Percentiles rank a stretch among this genome's conserved stretches.
Conservation (phyloP, 805 yeast species). For the Saturnispora saitoi region DNA sequence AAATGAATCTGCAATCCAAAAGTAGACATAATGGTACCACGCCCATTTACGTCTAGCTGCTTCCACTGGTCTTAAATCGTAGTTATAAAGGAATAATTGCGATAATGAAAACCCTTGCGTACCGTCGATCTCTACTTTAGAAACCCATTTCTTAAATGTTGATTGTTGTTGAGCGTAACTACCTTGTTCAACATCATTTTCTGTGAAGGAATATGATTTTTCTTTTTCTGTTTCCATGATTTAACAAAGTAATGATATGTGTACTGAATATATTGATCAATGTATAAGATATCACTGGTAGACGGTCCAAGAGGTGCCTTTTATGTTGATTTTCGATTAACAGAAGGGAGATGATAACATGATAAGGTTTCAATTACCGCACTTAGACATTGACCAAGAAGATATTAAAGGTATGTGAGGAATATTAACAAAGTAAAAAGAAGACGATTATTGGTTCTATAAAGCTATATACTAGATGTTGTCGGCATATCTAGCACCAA, state of each 20-base stretch:
- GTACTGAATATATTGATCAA: too few relatives aligned
- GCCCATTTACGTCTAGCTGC: slow-evolving; percentile 69
- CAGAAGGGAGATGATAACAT: neutral
- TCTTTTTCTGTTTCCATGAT: neutral
- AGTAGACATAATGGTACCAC: slow-evolving; percentile 71
- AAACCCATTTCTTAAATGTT: neutral
- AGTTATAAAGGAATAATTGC: slow-evolving; percentile 62
- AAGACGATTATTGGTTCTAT: too few relatives aligned
- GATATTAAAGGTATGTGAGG: too few relatives aligned
- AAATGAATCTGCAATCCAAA: slow-evolving; percentile 87
- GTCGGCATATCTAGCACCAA: too few relatives aligned
- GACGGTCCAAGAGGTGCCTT: too few relatives aligned
- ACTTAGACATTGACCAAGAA: neutral
- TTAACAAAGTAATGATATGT: neutral
- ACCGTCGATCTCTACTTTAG: slow-evolving; percentile 23
- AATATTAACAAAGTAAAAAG: too few relatives aligned
- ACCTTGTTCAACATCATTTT: neutral
- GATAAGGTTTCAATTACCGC: slow-evolving; percentile 1
- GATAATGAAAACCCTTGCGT: slow-evolving; percentile 35
- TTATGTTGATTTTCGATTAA: too few relatives aligned
- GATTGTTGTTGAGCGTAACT: neutral
- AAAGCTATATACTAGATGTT: too few relatives aligned
- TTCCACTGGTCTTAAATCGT: slow-evolving; percentile 76
- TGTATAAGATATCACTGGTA: too few relatives aligned
- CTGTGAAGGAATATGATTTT: neutral